phyloP scores from a whole-genome alignment of 768 basidiomycete species.

The Kwoniella dejecticola region DNA sequence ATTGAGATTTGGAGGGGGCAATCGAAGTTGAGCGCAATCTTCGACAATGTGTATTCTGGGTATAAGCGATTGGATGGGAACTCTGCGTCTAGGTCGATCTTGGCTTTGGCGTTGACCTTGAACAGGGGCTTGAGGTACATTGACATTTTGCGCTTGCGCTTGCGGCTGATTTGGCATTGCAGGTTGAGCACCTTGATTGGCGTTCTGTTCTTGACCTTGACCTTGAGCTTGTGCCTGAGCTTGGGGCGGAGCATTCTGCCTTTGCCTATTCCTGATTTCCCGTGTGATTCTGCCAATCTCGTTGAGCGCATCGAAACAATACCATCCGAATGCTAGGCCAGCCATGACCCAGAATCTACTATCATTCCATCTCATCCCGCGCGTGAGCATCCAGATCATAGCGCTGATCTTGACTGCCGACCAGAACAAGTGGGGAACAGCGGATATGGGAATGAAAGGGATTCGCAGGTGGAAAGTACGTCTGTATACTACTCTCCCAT shows the following conservation, averaged over 20 bases:
- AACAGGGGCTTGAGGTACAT: neutral
- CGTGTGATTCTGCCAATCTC: constrained; percentile 4
- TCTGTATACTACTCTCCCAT: constrained; percentile 13
- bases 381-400: constrained; percentile 46
- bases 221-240: neutral
- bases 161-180: too few species aligned
- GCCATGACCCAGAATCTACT: constrained; percentile 36
- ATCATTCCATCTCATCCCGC: constrained; percentile 43
- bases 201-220: neutral
- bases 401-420: constrained; percentile 28
- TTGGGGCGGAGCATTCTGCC: neutral
- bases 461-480: constrained; percentile 23
- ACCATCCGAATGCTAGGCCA: constrained; percentile 36
- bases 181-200: neutral
- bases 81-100: too few species aligned
- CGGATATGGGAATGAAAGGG: constrained; percentile 22
- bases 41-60: constrained; percentile 38
- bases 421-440: constrained; percentile 30
- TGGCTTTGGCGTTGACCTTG: too few species aligned
- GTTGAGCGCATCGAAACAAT: constrained; percentile 27
- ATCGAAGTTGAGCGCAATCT: constrained; percentile 32
- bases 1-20: constrained; percentile 14
- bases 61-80: neutral
- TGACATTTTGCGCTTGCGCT: too few species aligned
- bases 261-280: constrained; percentile 7